A percentile compares a stretch with the other conserved stretches of the same genome.
These are phyloP conservation scores for Chenopodium quinoa DNA, from an alignment of 148 eudicot species.

Conservation along the genomic window DNA sequence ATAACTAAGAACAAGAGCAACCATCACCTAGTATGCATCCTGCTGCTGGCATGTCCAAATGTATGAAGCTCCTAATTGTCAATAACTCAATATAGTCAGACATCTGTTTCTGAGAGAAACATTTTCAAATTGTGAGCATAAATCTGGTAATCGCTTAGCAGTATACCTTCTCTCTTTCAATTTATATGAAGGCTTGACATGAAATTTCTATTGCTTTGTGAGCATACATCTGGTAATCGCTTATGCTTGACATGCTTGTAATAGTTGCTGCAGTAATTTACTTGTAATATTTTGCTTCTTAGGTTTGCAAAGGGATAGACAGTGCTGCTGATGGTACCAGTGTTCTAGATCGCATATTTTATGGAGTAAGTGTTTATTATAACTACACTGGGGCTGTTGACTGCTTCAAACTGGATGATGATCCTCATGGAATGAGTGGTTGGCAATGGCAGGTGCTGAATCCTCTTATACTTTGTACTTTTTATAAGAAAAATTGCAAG, in stretches of 20 bases:
- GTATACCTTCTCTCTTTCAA: not conserved
- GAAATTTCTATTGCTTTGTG: not conserved
- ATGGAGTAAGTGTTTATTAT: conserved; percentile 80
- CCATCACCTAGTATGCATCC: not conserved
- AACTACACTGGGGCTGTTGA: conserved; percentile 75
- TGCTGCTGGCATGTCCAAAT: not conserved
- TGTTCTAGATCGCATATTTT: conserved; percentile 64
- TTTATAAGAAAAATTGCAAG: not conserved
- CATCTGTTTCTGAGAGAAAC: not conserved
- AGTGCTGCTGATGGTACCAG: conserved; percentile 56
- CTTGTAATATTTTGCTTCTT: not conserved
- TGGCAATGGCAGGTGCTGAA: conserved; percentile 90
- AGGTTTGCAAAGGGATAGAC: conserved; percentile 87
- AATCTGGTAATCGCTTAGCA: not conserved
- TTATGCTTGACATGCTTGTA: not conserved
- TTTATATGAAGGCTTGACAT: not conserved
- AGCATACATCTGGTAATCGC: too few relatives aligned
- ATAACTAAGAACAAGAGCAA: not conserved
- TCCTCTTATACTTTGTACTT: not conserved
- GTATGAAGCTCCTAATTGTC: not conserved
- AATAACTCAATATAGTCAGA: too few relatives aligned
- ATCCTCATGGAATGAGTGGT: conserved; percentile 89
- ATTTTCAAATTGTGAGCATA: not conserved
- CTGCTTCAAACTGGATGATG: conserved; percentile 87
- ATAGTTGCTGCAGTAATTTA: not conserved